Base-by-base conservation (phyloP, 352 stramenopile genomes). In the Phytophthora sp. region DNA sequence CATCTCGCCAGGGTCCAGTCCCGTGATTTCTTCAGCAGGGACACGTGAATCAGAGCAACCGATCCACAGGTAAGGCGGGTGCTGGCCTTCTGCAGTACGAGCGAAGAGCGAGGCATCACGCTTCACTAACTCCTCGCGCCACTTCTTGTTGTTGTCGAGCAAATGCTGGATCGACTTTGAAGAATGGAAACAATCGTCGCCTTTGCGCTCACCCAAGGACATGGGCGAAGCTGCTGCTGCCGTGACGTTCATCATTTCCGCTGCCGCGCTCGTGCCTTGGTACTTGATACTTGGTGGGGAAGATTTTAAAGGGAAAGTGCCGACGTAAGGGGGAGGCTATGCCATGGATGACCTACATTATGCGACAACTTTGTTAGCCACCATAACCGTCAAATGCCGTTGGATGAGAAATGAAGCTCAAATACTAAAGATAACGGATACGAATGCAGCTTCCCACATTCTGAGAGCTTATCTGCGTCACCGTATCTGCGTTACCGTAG, bases 31-130 rank as follows among this genome's bases (percentile, higher is more conserved):
- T 55, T 97, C 86, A 5, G 89, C 84, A 0, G 84, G 83, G 7
- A 97, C 90, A 27, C 91, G 86, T 12, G 89, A 90, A 70, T 97
- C 89, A 23, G 87, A 86, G 74, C 91, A 96, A 38, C 89, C 89
- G 63, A 97, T 96, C 81, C 88, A 96, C 6, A 97, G 63, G 66
- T 95, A 96, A 52, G 92, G 73, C 26, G 90, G 90, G 42, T 91
- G 77, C 58, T 97, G 90, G 7, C 76, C 77, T 13, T 76, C 63
- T 6, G 72, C 73, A 20, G 87, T 79, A 21, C 86, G 82, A 27
- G 87, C 71, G 58, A 94, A 94, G 77, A 89, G 84, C 16, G 89
- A 76, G 0, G 82, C 66, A 53, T 92, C 79, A 9, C 76, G 69
- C 41, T 73, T 52, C 41, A 80, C 69, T 55, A 88, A 86, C 4